phyloP scores from a whole-genome alignment of 2,329 filamentous ascomycete species.

The Sporothrix pseudoabietina region DNA sequence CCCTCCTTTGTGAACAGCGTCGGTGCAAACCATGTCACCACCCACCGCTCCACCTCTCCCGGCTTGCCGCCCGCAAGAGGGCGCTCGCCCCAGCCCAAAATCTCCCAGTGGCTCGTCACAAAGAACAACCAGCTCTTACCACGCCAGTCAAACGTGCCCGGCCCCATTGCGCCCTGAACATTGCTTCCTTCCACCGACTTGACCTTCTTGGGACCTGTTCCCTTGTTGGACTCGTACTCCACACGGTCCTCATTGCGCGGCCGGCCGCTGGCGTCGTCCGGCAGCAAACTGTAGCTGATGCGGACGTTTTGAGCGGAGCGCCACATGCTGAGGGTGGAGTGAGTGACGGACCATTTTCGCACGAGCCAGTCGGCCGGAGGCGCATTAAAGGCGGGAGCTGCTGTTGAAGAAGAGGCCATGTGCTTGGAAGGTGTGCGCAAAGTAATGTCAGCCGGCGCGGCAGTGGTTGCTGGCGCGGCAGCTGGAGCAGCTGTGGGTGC shows the following conservation, averaged over 20 bases:
- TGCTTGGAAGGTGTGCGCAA: slow-evolving; percentile 57
- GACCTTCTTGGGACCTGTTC: slow-evolving; percentile 48
- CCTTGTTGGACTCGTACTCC: slow-evolving; percentile 61
- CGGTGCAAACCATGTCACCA: slow-evolving; percentile 81
- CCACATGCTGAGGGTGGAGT: slow-evolving; percentile 81
- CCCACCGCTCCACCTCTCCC: slow-evolving; percentile 60
- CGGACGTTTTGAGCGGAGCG: slow-evolving; percentile 74
- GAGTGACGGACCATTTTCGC: slow-evolving; percentile 72
- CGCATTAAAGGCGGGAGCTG: slow-evolving; percentile 42
- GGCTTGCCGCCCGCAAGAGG: slow-evolving; percentile 43
- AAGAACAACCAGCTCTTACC: slow-evolving; percentile 75
- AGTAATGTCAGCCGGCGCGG: slow-evolving; percentile 37
- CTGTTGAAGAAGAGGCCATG: slow-evolving; percentile 33
- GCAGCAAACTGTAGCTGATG: slow-evolving; percentile 70
- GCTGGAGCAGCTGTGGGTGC: background rate
- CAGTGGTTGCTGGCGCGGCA: background rate
- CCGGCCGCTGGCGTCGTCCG: slow-evolving; percentile 37
- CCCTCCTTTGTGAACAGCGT: slow-evolving; percentile 83
- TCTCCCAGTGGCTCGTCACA: slow-evolving; percentile 76
- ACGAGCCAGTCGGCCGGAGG: slow-evolving; percentile 62
- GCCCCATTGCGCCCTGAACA: slow-evolving; percentile 41
- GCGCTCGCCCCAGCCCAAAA: slow-evolving; percentile 71
- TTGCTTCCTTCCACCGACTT: slow-evolving; percentile 69
- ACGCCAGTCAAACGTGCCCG: slow-evolving; percentile 70
- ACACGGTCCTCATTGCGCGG: slow-evolving; percentile 70